Conservation (phyloP, 371 early-diverging fungal species). For the Mortierella sp. region DNA sequence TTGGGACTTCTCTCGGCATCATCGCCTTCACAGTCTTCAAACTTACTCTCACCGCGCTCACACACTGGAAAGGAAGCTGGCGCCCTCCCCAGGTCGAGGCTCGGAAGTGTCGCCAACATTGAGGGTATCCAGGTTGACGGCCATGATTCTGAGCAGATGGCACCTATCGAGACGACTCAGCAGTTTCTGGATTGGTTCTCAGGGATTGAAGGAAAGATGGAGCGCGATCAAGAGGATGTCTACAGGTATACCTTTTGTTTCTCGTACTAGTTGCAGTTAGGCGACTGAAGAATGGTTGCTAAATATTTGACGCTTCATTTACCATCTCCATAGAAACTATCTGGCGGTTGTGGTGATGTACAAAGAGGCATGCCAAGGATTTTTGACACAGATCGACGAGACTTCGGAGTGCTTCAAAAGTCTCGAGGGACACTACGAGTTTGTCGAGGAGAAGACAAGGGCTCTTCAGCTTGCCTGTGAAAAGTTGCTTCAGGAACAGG, state of each 20-base stretch:
- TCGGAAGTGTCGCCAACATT: constrained; percentile 52
- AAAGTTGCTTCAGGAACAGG: constrained; percentile 79
- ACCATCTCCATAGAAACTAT: constrained; percentile 62
- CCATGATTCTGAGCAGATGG: constrained; percentile 55
- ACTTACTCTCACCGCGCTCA: constrained; percentile 64
- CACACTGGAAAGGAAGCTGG: constrained; percentile 50
- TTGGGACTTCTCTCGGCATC: constrained; percentile 54
- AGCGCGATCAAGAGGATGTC: constrained; percentile 86
- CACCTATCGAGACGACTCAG: constrained; percentile 85
- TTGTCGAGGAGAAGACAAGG: constrained; percentile 81
- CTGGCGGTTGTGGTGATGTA: constrained; percentile 64
- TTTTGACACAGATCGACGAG: constrained; percentile 69
- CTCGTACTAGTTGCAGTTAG: too few species aligned
- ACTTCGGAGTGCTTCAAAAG: constrained; percentile 68
- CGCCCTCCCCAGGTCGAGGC: constrained; percentile 33
- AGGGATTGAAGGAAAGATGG: constrained; percentile 83
- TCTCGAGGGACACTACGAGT: constrained; percentile 76
- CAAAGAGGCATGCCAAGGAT: constrained; percentile 66
- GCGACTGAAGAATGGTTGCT: background rate
- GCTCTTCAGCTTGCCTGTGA: constrained; percentile 86
- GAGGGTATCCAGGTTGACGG: constrained; percentile 54
- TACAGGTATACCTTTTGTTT: constrained; percentile 66
- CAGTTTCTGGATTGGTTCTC: constrained; percentile 94
- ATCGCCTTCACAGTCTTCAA: constrained; percentile 60
- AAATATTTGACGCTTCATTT: background rate